These are phyloP conservation scores for Artemisia argyi DNA, from an alignment of 129 eudicot genomes.

Conservation along the genomic window DNA sequence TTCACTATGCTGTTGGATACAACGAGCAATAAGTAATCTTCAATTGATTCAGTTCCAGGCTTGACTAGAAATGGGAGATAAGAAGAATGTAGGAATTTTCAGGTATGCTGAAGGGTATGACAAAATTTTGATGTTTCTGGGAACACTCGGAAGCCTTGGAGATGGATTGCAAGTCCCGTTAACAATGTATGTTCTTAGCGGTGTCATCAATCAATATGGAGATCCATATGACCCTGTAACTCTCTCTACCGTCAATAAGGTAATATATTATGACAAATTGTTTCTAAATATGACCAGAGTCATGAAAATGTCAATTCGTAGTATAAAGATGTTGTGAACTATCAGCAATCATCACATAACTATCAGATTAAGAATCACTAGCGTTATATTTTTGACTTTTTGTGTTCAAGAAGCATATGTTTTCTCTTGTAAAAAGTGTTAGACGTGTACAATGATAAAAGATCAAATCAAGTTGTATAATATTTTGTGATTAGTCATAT, in stretches of 20 bases:
- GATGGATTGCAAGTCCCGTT: conserved; percentile 76
- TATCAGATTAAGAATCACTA: too few species aligned
- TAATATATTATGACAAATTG: not conserved
- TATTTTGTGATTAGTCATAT: too few species aligned
- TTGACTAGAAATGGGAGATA: not conserved
- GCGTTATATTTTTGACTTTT: too few species aligned
- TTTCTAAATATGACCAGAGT: not conserved
- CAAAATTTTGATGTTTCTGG: conserved; percentile 63
- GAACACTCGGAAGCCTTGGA: conserved; percentile 73
- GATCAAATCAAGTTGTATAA: too few species aligned
- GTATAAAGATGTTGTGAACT: too few species aligned
- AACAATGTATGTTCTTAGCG: conserved; percentile 71
- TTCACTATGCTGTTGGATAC: not conserved
- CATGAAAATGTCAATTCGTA: too few species aligned
- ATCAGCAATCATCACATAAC: too few species aligned
- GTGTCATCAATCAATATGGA: conserved; percentile 57
- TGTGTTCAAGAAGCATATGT: too few species aligned
- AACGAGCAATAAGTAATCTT: not conserved
- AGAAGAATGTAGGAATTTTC: conserved; percentile 47
- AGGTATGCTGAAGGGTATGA: conserved; percentile 57
- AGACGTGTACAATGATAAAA: too few species aligned
- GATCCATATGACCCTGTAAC: conserved; percentile 37
- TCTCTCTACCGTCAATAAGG: conserved; percentile 45
- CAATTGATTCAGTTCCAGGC: not conserved
- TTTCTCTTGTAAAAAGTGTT: too few species aligned